These are phyloP conservation scores for Ampelocalamus luodianensis DNA, from an alignment of 176 grass and related monocot species.

Conservation along the genomic window DNA sequence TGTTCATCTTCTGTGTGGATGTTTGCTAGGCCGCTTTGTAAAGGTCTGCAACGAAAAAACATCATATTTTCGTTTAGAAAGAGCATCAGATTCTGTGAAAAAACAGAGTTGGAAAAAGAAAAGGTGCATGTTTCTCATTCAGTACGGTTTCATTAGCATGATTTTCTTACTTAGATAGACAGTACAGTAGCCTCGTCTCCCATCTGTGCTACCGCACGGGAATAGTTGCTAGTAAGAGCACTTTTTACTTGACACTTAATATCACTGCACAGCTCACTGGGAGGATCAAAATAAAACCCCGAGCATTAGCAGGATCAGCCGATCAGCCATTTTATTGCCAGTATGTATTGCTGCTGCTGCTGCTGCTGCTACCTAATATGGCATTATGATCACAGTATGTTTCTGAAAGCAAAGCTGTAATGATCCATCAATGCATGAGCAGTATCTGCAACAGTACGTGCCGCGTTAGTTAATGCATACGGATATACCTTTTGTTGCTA, in stretches of 20 bases:
- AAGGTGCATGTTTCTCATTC: slow-evolving; percentile 10
- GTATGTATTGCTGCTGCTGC: neutral
- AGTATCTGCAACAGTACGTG: neutral
- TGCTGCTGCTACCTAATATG: neutral
- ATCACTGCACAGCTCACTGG: neutral
- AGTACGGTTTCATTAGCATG: neutral
- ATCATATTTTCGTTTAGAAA: too few species aligned
- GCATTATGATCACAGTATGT: neutral
- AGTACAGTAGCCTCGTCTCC: neutral
- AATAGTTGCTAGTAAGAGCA: neutral
- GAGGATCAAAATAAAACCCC: neutral
- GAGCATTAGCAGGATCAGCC: neutral
- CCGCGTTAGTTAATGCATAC: neutral
- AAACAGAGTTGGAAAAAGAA: neutral
- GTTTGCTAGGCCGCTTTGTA: neutral
- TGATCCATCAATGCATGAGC: neutral
- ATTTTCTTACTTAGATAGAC: neutral
- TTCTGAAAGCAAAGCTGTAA: neutral
- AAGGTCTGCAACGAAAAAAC: too few species aligned
- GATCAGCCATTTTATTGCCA: neutral
- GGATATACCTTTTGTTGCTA: neutral
- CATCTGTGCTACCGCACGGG: neutral
- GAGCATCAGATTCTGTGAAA: neutral
- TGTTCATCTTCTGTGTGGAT: neutral
- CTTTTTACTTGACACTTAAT: neutral